Percentiles rank a stretch among this genome's conserved stretches.
Evolutionary conservation across 2,329 filamentous ascomycete genomes (phyloP).

Genomic region (Ceratocystiopsis minuta): DNA sequence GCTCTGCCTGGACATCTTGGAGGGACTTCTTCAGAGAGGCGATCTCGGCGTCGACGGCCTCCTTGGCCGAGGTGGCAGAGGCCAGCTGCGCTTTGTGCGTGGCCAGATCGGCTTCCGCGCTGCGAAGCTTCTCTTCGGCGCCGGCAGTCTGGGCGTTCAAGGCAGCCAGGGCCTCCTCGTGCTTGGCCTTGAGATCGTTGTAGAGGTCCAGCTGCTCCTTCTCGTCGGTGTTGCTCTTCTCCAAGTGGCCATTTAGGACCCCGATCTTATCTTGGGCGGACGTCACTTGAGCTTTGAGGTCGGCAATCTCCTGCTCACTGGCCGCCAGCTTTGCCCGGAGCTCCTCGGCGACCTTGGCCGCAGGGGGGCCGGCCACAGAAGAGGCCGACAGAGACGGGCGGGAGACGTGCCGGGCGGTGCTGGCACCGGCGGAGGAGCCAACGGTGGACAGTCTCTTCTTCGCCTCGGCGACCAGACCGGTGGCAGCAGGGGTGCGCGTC

Average conservation of each 20-base stretch:
- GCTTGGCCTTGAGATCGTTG: constrained; percentile 29
- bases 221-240: constrained; percentile 23
- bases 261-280: constrained; percentile 36
- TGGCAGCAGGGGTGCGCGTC: constrained; percentile 14
- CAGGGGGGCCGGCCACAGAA: constrained; percentile 20
- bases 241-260: constrained; percentile 33
- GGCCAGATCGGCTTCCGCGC: constrained; percentile 32
- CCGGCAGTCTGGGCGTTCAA: constrained; percentile 30
- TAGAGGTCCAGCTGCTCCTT: constrained; percentile 28
- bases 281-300: constrained; percentile 37
- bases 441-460: constrained; percentile 40
- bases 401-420: constrained; percentile 23
- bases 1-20: constrained; percentile 25
- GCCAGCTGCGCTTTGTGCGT: constrained; percentile 29
- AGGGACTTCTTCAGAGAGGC: constrained; percentile 31
- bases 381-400: constrained; percentile 19
- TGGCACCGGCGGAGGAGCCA: constrained; percentile 21
- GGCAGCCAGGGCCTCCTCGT: constrained; percentile 28
- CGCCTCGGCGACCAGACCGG: constrained; percentile 26
- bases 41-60: constrained; percentile 29
- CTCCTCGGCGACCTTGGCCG: constrained; percentile 39
- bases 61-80: constrained; percentile 30
- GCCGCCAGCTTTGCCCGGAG: constrained; percentile 40
- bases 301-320: constrained; percentile 38
- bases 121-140: constrained; percentile 30